These are phyloP conservation scores for Tylopilus balloui DNA, from an alignment of 768 basidiomycete species.

Conservation along the genomic window DNA sequence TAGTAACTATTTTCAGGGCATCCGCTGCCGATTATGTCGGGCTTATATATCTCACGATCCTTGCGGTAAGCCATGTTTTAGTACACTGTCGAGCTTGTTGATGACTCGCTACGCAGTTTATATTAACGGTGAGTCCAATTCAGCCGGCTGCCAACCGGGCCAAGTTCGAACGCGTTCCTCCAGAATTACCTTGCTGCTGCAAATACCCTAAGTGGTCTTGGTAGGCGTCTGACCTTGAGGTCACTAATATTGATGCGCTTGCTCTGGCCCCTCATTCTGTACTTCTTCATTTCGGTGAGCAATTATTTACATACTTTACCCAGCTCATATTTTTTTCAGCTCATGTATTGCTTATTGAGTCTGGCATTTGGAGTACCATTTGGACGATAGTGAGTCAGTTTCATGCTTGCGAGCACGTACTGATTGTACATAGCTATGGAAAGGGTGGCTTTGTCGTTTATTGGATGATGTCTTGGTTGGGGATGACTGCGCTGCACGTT, in stretches of 20 bases:
- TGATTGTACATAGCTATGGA: conserved; percentile 36
- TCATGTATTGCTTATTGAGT: conserved; percentile 56
- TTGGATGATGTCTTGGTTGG: conserved; percentile 62
- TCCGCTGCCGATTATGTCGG: conserved; percentile 51
- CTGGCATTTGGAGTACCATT: conserved; percentile 59
- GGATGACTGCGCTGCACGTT: conserved; percentile 54
- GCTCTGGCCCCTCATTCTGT: conserved; percentile 35
- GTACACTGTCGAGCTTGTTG: not conserved
- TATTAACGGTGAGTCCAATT: conserved; percentile 23
- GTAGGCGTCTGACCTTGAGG: conserved; percentile 33
- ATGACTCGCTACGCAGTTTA: conserved; percentile 17
- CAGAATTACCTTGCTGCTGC: conserved; percentile 35
- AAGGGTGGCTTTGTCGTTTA: conserved; percentile 57
- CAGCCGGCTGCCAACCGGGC: not conserved
- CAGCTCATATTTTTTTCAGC: conserved; percentile 27
- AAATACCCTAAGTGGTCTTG: conserved; percentile 36
- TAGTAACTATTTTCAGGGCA: conserved; percentile 34
- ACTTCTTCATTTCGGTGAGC: conserved; percentile 40
- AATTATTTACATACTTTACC: not conserved
- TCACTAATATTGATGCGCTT: conserved; percentile 41
- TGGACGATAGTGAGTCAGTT: conserved; percentile 37
- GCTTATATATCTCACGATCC: conserved; percentile 45
- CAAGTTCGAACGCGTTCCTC: not conserved
- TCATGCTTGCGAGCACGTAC: not conserved
- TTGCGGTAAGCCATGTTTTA: conserved; percentile 18